These are phyloP conservation scores for Exophiala oligosperma DNA, from an alignment of 2,329 filamentous ascomycete species.

Conservation along the genomic window DNA sequence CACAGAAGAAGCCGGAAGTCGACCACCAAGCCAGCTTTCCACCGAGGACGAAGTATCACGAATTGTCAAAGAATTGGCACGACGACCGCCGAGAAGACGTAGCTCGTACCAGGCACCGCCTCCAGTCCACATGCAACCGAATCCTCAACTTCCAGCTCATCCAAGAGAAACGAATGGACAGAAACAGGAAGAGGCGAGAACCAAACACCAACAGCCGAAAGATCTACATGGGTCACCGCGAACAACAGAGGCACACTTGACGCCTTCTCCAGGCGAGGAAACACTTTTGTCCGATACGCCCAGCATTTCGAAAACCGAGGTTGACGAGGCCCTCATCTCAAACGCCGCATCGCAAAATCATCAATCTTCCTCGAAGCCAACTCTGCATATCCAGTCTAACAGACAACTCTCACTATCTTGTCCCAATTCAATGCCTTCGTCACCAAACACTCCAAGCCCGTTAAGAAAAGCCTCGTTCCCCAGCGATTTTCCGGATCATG, in stretches of 20 bases:
- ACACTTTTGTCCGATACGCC: slow-evolving; percentile 10
- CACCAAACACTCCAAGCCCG: slow-evolving; percentile 8
- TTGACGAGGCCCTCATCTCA: neutral
- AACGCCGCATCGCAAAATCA: neutral
- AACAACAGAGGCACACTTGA: no score
- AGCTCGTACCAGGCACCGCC: neutral
- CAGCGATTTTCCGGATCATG: neutral
- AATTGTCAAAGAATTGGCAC: neutral
- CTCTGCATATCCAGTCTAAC: neutral
- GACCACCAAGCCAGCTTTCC: neutral
- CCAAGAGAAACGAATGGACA: neutral
- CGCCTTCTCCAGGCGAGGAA: neutral
- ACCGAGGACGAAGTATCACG: neutral
- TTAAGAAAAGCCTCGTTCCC: slow-evolving; percentile 10
- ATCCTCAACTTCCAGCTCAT: neutral
- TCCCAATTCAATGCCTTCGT: neutral
- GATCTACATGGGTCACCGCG: neutral
- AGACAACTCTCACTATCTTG: slow-evolving; percentile 3
- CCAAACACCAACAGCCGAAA: neutral
- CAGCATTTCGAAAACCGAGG: neutral
- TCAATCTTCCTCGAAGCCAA: neutral
- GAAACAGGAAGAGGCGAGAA: neutral
- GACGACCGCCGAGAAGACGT: neutral
- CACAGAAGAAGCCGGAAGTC: no score
- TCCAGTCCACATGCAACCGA: neutral